Evolutionary conservation across 352 stramenopile species (phyloP), one percentile per base, ranked within the genome.

Genomic region (Phytophthora boehmeriae): DNA sequence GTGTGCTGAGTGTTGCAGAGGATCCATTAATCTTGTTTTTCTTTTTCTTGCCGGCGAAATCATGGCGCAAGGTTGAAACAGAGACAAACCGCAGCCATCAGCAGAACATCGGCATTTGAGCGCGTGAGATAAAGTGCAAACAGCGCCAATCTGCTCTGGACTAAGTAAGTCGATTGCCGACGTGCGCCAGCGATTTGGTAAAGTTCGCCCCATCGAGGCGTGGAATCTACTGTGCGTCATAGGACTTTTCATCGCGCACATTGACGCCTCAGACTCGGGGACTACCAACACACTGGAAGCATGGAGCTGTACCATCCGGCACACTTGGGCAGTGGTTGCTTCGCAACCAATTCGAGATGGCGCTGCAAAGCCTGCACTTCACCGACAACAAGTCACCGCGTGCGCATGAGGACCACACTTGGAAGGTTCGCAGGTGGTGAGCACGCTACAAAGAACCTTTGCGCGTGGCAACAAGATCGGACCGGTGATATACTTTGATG

Each of bases 281-380:
- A 5, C 14, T 47, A 9, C 6, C 17, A 5, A 19, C n/a, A 3
- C 41, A 47, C n/a, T 47, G 41, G 41, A 8, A 9, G n/a, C 17
- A 30, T 28, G 30, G 49, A 1, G 50, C 38, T 5, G 36, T 58
- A 13, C 50, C 36, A 13, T 9, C 32, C 5, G 35, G 50, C 0
- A 58, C 50, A 4, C 48, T 58, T 16, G 50, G 50, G 8, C 10
- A 44, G 1, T 38, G 32, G 22, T 23, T 58, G 20, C 8, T 14
- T 22, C 17, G 20, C 4, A 38, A 58, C n/a, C 36, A 38, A 6
- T 58, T 48, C 10, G 14, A 25, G 22, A 35, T 48, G 22, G 32
- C 38, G 8, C 38, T 58, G 50, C 8, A 13, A 1, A 46, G 48
- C 23, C 36, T 58, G 8, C 50, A 48, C 23, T 52, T 60, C 41